Base-by-base conservation (phyloP, 2,329 filamentous ascomycete species). In the Aspergillus fumigatiaffinis region DNA sequence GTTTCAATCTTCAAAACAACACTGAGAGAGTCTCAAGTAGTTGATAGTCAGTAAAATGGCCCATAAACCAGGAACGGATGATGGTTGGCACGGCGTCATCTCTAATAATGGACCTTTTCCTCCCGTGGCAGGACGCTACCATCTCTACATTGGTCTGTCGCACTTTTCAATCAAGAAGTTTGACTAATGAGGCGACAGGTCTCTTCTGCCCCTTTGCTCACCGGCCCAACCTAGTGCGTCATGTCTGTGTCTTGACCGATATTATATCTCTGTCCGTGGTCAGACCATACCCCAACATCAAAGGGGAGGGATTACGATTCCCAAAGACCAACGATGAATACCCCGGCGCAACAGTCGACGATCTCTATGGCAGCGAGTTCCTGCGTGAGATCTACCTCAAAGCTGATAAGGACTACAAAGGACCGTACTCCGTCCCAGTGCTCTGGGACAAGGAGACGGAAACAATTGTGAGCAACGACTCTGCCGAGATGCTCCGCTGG, bases 151-250 rank as follows among this genome's bases (percentile, higher is more conserved):
- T 44, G 80, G 77, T 47, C 2, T 26, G 44, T n/a, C 21, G 3
- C 4, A 3, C 44, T 6, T 9, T 14, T 23, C 5, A 14, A 23
- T 17, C 21, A 25, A 17, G 9, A 47, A 14, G 4, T 7, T 14
- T 14, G 10, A 25, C n/a, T 14, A 26, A 20, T 3, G 2, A 8
- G 5, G 12, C 21, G 5, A 12, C 21, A 47, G 44, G 44, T 21
- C 78, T 87, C 28, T 88, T 88, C 73, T 87, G 85, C 63, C 85
- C 85, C 2, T 87, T 87, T 62, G 84, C 85, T 2, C 85, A 87
- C 65, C 80, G 85, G 10, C 81, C 72, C 17, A 85, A 85, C 62
- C 71, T 87, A 10, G 76, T 84, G 8, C 77, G 84, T 4, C 77
- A 84, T 51, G 74, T 87, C 51, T 85, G 86, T 65, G 81, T 82